A percentile compares a stretch with the other conserved stretches of the same genome.
Evolutionary conservation across 2,329 filamentous ascomycete genomes (phyloP).

Genomic region (Trichoderma cornu-damae): DNA sequence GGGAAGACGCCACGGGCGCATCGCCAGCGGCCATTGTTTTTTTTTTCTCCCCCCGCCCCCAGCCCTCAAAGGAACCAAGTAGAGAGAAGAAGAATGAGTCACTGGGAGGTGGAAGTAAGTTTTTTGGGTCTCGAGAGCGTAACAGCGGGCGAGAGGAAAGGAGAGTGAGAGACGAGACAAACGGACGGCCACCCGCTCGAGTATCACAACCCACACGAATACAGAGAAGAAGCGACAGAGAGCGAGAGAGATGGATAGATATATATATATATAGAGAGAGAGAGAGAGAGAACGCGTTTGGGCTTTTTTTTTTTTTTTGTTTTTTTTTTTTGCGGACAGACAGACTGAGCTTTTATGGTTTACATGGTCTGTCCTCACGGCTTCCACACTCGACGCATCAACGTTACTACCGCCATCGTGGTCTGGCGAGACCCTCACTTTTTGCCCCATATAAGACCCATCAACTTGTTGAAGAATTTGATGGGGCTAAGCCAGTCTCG

Average conservation of each 20-base stretch:
- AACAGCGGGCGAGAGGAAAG: background rate
- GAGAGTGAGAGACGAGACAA: slow-evolving; percentile 4
- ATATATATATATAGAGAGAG: background rate
- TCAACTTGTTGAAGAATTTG: slow-evolving; percentile 14
- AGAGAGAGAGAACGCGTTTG: background rate
- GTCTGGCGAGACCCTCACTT: slow-evolving; percentile 14
- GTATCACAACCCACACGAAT: slow-evolving; percentile 4
- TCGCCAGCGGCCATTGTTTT: slow-evolving; percentile 17
- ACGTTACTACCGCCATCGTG: slow-evolving; percentile 14
- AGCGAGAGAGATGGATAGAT: background rate
- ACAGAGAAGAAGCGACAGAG: background rate
- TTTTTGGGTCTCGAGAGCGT: background rate
- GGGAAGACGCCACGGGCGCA: slow-evolving; percentile 2
- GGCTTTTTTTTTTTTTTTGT: too few relatives aligned
- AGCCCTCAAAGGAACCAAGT: background rate
- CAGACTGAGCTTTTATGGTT: slow-evolving; percentile 8
- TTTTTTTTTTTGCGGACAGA: background rate
- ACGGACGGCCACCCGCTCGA: background rate
- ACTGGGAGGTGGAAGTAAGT: background rate
- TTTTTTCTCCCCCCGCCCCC: background rate
- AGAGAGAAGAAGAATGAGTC: background rate
- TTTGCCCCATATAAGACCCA: slow-evolving; percentile 16
- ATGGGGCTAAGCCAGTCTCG: slow-evolving; percentile 11
- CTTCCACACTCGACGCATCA: slow-evolving; percentile 14
- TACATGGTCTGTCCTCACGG: background rate